Evolutionary conservation across 2,329 filamentous ascomycete species (phyloP).

Genomic region (Xylariaceae sp.): DNA sequence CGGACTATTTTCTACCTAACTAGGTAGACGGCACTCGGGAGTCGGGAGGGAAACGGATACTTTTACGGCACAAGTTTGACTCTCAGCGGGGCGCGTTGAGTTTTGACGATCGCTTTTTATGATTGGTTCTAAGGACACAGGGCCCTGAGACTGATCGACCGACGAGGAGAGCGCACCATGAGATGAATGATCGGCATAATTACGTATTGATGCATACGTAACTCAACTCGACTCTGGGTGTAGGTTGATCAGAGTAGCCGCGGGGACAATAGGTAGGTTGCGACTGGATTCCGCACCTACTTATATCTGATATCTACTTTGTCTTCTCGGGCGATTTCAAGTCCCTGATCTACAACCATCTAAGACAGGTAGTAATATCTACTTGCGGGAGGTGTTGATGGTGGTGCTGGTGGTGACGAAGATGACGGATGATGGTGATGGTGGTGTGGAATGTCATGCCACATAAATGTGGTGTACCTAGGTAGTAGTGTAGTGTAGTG

Average conservation of each 20-base stretch:
- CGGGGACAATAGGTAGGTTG: too few species aligned
- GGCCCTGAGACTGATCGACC: not conserved
- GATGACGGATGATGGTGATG: not conserved
- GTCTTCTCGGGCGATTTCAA: too few species aligned
- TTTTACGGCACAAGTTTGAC: too few species aligned
- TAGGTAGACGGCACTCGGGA: too few species aligned
- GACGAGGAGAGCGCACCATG: not conserved
- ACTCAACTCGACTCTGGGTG: constrained; percentile 1
- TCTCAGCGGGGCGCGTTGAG: not conserved
- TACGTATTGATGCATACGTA: not conserved
- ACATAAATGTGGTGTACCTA: too few species aligned
- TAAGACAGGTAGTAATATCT: too few species aligned
- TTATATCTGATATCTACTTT: too few species aligned
- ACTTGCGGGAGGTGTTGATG: not conserved
- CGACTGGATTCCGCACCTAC: too few species aligned
- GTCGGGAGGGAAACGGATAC: too few species aligned
- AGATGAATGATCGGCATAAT: not conserved
- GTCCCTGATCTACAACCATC: too few species aligned
- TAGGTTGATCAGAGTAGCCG: not conserved
- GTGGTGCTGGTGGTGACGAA: not conserved
- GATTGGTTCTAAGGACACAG: not conserved
- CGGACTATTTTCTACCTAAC: too few species aligned
- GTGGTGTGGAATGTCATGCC: not conserved
- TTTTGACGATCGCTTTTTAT: not conserved
- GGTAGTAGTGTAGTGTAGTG: not conserved